Conservation (phyloP, 257 asterid species). For the Jaltomata sinuosa region DNA sequence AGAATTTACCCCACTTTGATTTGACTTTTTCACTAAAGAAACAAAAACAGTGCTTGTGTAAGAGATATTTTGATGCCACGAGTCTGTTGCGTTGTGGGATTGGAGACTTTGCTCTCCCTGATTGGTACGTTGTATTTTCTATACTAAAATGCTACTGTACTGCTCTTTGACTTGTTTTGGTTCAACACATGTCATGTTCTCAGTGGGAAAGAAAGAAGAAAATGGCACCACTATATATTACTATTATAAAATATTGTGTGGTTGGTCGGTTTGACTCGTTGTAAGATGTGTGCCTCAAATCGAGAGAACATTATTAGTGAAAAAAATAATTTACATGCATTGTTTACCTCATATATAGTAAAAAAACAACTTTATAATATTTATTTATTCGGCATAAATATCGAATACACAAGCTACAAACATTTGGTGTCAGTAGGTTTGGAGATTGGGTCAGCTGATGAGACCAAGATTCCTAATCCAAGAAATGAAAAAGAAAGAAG, state of each 20-base stretch:
- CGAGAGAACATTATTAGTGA: neutral
- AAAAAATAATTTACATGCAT: too few relatives aligned
- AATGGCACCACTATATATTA: neutral
- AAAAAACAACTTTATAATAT: neutral
- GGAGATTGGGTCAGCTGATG: neutral
- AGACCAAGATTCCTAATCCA: neutral
- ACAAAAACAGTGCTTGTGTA: neutral
- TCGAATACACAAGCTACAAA: too few relatives aligned
- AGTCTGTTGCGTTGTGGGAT: slow-evolving; percentile 7
- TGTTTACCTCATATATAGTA: neutral
- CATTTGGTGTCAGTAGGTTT: neutral
- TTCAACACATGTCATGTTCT: neutral
- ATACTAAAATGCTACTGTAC: neutral
- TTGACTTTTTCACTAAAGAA: neutral
- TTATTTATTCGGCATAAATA: too few relatives aligned
- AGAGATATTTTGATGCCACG: slow-evolving; percentile 23
- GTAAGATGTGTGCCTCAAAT: neutral
- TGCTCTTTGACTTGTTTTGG: neutral
- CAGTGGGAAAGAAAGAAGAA: neutral
- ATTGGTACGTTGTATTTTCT: neutral
- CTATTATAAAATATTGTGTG: neutral
- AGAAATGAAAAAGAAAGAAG: neutral
- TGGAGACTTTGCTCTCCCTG: neutral
- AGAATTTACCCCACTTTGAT: neutral
- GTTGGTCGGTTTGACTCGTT: neutral